A percentile compares a stretch with the other conserved stretches of the same genome.
Conservation (phyloP, 2,329 filamentous ascomycete species). For the Cladorrhinum sp. region DNA sequence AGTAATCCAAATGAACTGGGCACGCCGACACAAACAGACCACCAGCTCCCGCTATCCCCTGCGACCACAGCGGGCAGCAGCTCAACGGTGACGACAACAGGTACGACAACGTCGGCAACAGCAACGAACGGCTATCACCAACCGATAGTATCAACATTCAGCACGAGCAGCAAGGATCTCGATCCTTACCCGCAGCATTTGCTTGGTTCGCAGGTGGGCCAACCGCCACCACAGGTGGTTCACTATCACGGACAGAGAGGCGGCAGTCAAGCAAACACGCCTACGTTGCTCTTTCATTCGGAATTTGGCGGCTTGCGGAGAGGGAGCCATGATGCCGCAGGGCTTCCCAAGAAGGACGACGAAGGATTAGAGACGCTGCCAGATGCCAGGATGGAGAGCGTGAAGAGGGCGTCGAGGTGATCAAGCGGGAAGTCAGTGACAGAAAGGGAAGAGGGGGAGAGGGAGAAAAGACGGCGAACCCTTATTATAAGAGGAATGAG, state of each 20-base stretch:
- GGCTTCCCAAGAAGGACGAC: constrained; percentile 36
- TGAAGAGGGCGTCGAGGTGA: constrained; percentile 27
- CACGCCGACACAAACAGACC: constrained; percentile 61
- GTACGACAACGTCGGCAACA: constrained; percentile 33
- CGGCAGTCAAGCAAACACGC: constrained; percentile 65
- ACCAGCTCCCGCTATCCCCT: constrained; percentile 46
- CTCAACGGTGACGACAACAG: constrained; percentile 20
- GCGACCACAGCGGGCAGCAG: constrained; percentile 39
- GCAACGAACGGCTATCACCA: constrained; percentile 63
- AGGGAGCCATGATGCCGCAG: constrained; percentile 46
- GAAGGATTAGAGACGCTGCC: constrained; percentile 41
- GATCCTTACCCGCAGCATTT: constrained; percentile 66
- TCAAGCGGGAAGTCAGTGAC: not conserved
- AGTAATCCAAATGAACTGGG: constrained; percentile 47
- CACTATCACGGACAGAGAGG: constrained; percentile 66
- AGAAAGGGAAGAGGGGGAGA: not conserved
- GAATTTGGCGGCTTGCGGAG: constrained; percentile 46
- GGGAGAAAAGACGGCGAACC: not conserved
- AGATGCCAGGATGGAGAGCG: constrained; percentile 37
- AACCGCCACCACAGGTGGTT: constrained; percentile 62
- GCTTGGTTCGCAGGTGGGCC: constrained; percentile 59
- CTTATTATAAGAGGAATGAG: not conserved
- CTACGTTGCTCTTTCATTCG: constrained; percentile 53
- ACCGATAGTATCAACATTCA: constrained; percentile 66
- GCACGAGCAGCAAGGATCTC: constrained; percentile 67